phyloP scores from a whole-genome alignment of 2,329 filamentous ascomycete genomes.

The Monosporascus sp. region DNA sequence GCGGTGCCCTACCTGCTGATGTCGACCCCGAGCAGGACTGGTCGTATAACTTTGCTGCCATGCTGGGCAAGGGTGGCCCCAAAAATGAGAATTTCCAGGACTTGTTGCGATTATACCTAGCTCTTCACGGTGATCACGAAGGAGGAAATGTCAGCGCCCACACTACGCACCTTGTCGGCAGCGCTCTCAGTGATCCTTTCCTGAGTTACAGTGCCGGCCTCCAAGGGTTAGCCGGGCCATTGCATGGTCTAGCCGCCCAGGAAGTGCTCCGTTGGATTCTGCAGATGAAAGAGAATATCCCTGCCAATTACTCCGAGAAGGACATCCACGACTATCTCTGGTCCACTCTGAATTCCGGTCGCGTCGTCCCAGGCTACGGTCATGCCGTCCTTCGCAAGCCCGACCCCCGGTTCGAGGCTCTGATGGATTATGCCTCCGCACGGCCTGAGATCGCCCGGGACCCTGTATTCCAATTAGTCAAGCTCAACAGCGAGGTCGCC shows the following conservation, averaged over 20 bases:
- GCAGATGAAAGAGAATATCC: slow-evolving; percentile 89
- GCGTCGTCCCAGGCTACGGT: slow-evolving; percentile 91
- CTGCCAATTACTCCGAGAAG: slow-evolving; percentile 67
- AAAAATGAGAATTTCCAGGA: slow-evolving; percentile 95
- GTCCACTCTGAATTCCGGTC: slow-evolving; percentile 86
- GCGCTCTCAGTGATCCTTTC: slow-evolving; percentile 90
- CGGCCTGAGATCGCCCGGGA: slow-evolving; percentile 81
- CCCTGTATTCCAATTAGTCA: slow-evolving; percentile 89
- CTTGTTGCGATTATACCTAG: slow-evolving; percentile 86
- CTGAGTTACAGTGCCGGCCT: slow-evolving; percentile 94
- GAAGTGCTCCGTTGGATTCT: slow-evolving; percentile 96
- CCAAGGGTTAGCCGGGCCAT: slow-evolving; percentile 88
- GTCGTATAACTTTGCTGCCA: slow-evolving; percentile 97
- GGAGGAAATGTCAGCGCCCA: slow-evolving; percentile 97
- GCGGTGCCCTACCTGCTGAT: slow-evolving; percentile 66
- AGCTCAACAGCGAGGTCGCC: slow-evolving; percentile 87
- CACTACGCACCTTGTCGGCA: slow-evolving; percentile 89
- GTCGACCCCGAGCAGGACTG: slow-evolving; percentile 86
- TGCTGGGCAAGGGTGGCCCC: slow-evolving; percentile 85
- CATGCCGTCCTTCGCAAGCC: slow-evolving; percentile 96
- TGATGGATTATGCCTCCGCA: slow-evolving; percentile 90
- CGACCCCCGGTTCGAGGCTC: slow-evolving; percentile 89
- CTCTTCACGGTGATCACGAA: slow-evolving; percentile 96
- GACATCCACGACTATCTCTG: slow-evolving; percentile 89
- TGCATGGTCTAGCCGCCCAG: slow-evolving; percentile 88